Evolutionary conservation across 2,329 filamentous ascomycete genomes (phyloP), one percentile per base, ranked within the genome.

Genomic region (Onygena corvina): DNA sequence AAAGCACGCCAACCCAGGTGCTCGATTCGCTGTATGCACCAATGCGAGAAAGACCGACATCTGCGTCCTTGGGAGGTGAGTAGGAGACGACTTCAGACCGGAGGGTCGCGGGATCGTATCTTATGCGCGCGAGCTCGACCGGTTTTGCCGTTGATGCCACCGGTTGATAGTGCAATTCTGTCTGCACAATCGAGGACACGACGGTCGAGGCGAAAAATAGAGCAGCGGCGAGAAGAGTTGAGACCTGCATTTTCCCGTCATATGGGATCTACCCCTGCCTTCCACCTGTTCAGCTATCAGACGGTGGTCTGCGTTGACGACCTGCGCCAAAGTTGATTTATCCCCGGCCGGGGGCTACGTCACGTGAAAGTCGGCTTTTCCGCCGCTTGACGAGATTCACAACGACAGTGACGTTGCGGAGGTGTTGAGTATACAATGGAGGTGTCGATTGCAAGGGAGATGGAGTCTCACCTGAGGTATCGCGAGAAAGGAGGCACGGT

Each of bases 11-110:
- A 6, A 64, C 60, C 67, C 66, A 69, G 59, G 36, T 66, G 62
- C 47, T 61, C 65, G 30, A 62, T 16, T 55, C 55, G 33, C 57
- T 76, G 57, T 68, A 73, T 29, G 76, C 70, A 52, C 74, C 76
- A 4, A 79, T 65, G 33, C 74, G 71, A 40, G 76, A 64, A 54
- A 79, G 73, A 58, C 72, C 69, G 48, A 72, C 65, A 56, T 51
- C 23, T 30, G 20, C 14, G 40, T 30, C 20, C 5, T 40, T 53
- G 5, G 68, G 67, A 27, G 67, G 65, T 3, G 63, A 61, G 56
- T 68, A 71, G 14, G 66, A 64, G 8, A 64, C 52, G 8, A 71
- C 56, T 23, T 62, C 57, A 34, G 66, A 60, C 20, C 61, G 60
- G 33, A 64, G 57, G 4, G 65, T 63, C 11, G 56, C 50, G 4